Evolutionary conservation across 177 flowering plant genomes (phyloP), one percentile per base, ranked within the genome.

Genomic region (Vitis hybrid): DNA sequence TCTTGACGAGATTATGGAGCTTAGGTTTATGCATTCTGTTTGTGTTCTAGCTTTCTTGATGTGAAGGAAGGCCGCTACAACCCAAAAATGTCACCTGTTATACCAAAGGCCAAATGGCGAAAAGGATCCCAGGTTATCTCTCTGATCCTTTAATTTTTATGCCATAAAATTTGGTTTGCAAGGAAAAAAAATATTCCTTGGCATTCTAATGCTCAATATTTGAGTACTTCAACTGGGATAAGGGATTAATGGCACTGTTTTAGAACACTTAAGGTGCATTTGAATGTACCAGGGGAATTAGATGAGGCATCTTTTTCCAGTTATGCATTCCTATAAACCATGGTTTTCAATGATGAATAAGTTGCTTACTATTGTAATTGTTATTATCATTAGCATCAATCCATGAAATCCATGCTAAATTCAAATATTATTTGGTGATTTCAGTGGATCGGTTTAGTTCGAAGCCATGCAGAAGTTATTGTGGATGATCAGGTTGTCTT

Each of bases 101-200:
- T 95, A 82, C 90, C 94, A 16, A 81, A 79, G 80, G 71, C 65
- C 13, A 90, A 81, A 81, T 95, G 99, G 99, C 84, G 96, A 71
- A 94, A 94, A 84, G 98, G 98, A 56, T 94, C 98, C 65, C 98
- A 94, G 98, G 98, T 94, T 53, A 69, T 66, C 50, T 20, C 45
- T 50, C 48, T 67, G 54, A 16, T 18, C 57, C n/a, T 59, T 22
- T 19, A 45, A 11, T 58, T 68, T 3, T 5, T 2, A 14, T 45
- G 5, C 2, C 55, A 7, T 7, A n/a, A 7, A 12, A 26, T 39
- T 45, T 12, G 31, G 70, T 57, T 18, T 10, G 14, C 29, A 6
- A 18, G 16, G 19, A 39, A 29, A 59, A 22, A 59, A 29, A 26
- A 11, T 12, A 22, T 14, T 16, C 15, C 10, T 14, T 5, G 56